Base-by-base conservation (phyloP, 768 basidiomycete species). In the Mycena metata region DNA sequence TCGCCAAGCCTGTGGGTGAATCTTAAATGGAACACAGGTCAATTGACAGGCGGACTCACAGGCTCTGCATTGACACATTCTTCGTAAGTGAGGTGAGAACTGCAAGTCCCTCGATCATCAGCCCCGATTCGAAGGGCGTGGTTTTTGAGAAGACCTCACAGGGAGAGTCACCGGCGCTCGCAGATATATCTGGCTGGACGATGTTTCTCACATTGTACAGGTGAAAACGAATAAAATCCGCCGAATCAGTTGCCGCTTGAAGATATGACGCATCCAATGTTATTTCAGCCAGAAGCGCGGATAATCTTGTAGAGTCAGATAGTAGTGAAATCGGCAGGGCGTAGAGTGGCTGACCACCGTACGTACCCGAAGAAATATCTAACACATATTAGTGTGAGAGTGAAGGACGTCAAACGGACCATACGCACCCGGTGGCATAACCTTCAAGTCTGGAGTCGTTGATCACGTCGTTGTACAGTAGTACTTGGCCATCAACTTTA, bases 261-360 rank as follows among this genome's bases (percentile, higher is more conserved):
- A 67, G 66, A 57, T 67, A 67, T 7, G 57, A 17, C 1, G 52
- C 24, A n/a, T 62, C 52, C 12, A 30, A 24, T 2, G 66, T 67
- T 26, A 45, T 19, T 23, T 62, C 66, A 2, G 66, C 60, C 52
- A 67, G 45, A 1, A 62, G 41, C 1, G 66, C 66, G 21, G 66
- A 67, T 10, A 67, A 23, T 15, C 66, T 67, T 17, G 24, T 50
- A n/a, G n/a, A n/a, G n/a, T n/a, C n/a, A n/a, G n/a, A n/a, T n/a
- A n/a, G n/a, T n/a, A n/a, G n/a, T n/a, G n/a, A n/a, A n/a, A n/a
- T n/a, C n/a, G n/a, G n/a, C n/a, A n/a, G n/a, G n/a, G n/a, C n/a
- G n/a, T n/a, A n/a, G n/a, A n/a, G n/a, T n/a, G n/a, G n/a, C n/a
- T n/a, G n/a, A n/a, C n/a, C n/a, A n/a, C n/a, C n/a, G n/a, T n/a